A percentile compares a stretch with the other conserved stretches of the same genome.
These are phyloP conservation scores for Nymphaea thermarum DNA, from an alignment of 164 flowering plant genomes.

Conservation along the genomic window DNA sequence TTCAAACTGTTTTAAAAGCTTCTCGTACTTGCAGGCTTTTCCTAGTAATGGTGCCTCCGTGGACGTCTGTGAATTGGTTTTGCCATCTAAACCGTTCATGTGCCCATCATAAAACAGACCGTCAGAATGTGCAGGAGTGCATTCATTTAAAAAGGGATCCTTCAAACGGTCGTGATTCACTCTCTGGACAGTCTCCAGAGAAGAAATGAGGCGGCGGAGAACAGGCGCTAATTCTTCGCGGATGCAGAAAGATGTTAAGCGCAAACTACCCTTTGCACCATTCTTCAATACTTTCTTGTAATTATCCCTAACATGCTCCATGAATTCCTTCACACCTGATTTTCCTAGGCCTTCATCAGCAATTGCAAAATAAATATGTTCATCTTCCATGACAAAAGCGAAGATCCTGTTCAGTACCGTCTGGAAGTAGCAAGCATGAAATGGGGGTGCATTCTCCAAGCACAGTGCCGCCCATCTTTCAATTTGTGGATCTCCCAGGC, in stretches of 20 bases:
- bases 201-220: conserved; percentile 37
- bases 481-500: conserved; percentile 36
- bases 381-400: conserved; percentile 69
- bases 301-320: conserved; percentile 54
- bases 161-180: conserved; percentile 21
- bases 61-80: conserved; percentile 22
- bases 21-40: conserved; percentile 40
- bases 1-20: background rate
- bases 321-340: conserved; percentile 29
- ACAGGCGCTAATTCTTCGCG: conserved; percentile 60
- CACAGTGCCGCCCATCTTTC: conserved; percentile 48
- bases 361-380: conserved; percentile 50
- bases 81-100: conserved; percentile 11
- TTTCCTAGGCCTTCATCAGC: conserved; percentile 44
- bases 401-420: conserved; percentile 36
- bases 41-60: conserved; percentile 65
- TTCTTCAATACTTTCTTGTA: conserved; percentile 42
- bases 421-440: conserved; percentile 61
- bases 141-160: conserved; percentile 13
- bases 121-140: conserved; percentile 10
- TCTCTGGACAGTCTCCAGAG: conserved; percentile 19
- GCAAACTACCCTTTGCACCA: conserved; percentile 29
- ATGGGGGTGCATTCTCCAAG: conserved; percentile 51
- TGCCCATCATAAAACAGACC: conserved; percentile 12
- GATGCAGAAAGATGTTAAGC: conserved; percentile 21